phyloP scores from a whole-genome alignment of 2,329 filamentous ascomycete genomes.

The Microdochium trichocladiopsis region DNA sequence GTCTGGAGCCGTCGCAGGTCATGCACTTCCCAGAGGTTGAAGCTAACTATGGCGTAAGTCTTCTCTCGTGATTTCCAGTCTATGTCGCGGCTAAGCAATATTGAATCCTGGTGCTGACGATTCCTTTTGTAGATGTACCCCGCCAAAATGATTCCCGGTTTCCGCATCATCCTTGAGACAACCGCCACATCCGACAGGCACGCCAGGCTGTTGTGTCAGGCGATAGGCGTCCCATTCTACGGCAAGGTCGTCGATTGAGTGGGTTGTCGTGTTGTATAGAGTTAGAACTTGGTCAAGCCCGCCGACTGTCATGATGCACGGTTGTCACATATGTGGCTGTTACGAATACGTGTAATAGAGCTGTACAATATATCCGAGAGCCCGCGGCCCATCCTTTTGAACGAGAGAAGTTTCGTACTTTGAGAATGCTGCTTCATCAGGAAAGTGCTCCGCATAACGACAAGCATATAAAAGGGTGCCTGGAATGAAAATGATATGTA shows the following conservation, averaged over 20 bases:
- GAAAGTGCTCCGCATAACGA: too few relatives aligned
- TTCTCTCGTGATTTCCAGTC: neutral
- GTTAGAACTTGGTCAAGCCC: too few relatives aligned
- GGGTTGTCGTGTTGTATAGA: slow-evolving; percentile 3
- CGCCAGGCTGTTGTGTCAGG: slow-evolving; percentile 66
- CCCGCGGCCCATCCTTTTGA: too few relatives aligned
- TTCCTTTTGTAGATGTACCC: slow-evolving; percentile 44
- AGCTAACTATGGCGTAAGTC: slow-evolving; percentile 84
- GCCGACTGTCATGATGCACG: too few relatives aligned
- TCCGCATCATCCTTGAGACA: slow-evolving; percentile 77
- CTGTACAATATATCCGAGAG: slow-evolving; percentile 13
- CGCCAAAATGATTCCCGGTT: slow-evolving; percentile 72
- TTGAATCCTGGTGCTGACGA: slow-evolving; percentile 1
- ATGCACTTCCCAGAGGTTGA: slow-evolving; percentile 90
- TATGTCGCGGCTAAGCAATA: neutral
- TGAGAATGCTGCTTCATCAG: too few relatives aligned
- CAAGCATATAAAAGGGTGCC: neutral
- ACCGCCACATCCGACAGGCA: slow-evolving; percentile 80
- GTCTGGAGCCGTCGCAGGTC: slow-evolving; percentile 68
- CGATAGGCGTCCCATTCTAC: slow-evolving; percentile 74
- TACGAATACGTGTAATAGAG: slow-evolving; percentile 12
- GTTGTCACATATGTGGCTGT: slow-evolving; percentile 2
- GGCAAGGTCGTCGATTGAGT: slow-evolving; percentile 52
- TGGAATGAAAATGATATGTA: neutral
- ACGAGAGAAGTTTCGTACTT: too few relatives aligned